phyloP scores from a whole-genome alignment of 352 stramenopile genomes.

The Aphanomyces invadans region DNA sequence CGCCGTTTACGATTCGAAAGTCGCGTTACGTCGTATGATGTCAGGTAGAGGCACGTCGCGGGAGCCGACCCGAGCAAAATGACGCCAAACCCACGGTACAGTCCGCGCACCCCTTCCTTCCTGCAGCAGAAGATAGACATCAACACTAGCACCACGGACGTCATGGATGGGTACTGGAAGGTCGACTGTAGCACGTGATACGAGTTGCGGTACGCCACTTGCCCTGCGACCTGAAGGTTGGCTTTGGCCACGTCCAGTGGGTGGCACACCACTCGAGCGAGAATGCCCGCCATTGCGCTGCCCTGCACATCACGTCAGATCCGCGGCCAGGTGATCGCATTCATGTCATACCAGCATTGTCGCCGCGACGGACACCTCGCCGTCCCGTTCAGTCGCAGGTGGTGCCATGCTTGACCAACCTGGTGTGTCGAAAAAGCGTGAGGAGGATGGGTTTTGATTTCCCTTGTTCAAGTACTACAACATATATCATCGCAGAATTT shows the following conservation, averaged over 20 bases:
- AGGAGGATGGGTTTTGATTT: too few species aligned
- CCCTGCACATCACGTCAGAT: slow-evolving; percentile 30
- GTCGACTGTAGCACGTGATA: slow-evolving; percentile 40
- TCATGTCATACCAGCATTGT: slow-evolving; percentile 24
- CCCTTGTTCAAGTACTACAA: too few species aligned
- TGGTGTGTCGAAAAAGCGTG: too few species aligned
- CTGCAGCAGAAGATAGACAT: background rate
- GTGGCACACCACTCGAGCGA: slow-evolving; percentile 83
- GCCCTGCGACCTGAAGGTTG: slow-evolving; percentile 46
- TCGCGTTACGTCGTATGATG: slow-evolving; percentile 88
- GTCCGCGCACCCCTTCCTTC: slow-evolving; percentile 46
- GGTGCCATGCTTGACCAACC: background rate
- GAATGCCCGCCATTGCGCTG: slow-evolving; percentile 76
- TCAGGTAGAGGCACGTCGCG: slow-evolving; percentile 95
- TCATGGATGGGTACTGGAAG: slow-evolving; percentile 32
- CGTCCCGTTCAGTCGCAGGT: background rate
- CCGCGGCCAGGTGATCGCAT: too few species aligned
- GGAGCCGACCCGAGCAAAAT: slow-evolving; percentile 92
- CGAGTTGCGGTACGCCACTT: slow-evolving; percentile 32
- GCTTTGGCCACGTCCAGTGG: slow-evolving; percentile 90
- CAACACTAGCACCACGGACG: background rate
- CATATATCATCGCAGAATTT: too few species aligned
- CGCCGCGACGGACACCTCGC: slow-evolving; percentile 12
- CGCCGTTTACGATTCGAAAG: background rate
- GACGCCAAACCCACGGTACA: slow-evolving; percentile 94